phyloP scores from a whole-genome alignment of 208 protist species.

The Cochliopodium minus region DNA sequence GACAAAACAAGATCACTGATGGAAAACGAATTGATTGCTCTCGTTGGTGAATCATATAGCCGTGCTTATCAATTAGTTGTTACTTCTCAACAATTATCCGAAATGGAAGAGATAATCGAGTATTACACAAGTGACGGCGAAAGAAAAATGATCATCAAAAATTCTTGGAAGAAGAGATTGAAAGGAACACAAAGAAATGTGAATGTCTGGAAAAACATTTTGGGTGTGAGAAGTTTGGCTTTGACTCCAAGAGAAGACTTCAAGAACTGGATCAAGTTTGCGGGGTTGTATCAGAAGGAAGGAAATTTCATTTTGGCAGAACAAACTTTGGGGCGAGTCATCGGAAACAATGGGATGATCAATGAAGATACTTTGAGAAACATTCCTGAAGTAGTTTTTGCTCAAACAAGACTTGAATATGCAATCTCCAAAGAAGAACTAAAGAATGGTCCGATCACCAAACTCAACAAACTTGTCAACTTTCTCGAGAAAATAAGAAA shows the following conservation, averaged over 20 bases:
- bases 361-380: not conserved
- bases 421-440: slow-evolving; percentile 4
- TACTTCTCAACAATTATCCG: slow-evolving; percentile 84
- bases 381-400: not conserved
- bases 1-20: slow-evolving; percentile 62
- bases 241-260: slow-evolving; percentile 36
- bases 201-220: slow-evolving; percentile 51
- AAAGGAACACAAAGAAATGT: slow-evolving; percentile 36
- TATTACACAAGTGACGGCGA: too few relatives aligned
- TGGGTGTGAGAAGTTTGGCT: slow-evolving; percentile 45
- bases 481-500: too few relatives aligned
- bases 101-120: slow-evolving; percentile 96
- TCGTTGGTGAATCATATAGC: slow-evolving; percentile 89
- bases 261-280: slow-evolving; percentile 60
- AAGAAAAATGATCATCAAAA: too few relatives aligned
- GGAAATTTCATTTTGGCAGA: too few relatives aligned
- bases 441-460: not conserved
- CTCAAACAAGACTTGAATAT: too few relatives aligned
- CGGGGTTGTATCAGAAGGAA: slow-evolving; percentile 34
- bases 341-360: not conserved
- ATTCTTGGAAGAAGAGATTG: slow-evolving; percentile 38
- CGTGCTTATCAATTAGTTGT: slow-evolving; percentile 87
- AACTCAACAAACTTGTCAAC: not conserved
- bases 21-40: slow-evolving; percentile 75
- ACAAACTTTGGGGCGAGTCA: not conserved